These are phyloP conservation scores for Bretschneidera sinensis DNA, from an alignment of 345 rosid species.

Conservation along the genomic window DNA sequence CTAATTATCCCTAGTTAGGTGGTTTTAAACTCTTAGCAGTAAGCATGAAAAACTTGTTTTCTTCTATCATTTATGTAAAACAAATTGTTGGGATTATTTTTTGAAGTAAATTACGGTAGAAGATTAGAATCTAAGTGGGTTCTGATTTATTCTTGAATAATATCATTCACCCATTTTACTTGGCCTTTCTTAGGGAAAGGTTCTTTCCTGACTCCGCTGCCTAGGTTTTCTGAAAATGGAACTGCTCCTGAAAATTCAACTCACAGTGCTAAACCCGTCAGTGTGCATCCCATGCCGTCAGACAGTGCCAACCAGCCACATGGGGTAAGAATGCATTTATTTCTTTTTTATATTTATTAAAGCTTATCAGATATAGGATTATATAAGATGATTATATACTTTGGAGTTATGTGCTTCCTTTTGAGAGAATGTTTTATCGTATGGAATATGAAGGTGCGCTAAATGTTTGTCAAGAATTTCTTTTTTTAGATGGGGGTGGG, in stretches of 20 bases:
- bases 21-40: background rate
- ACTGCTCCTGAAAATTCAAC: conserved; percentile 28
- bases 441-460: background rate
- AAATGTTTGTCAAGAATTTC: background rate
- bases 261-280: conserved; percentile 34
- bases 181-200: conserved; percentile 39
- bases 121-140: background rate
- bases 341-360: no score
- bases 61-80: background rate
- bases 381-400: background rate
- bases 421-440: no score
- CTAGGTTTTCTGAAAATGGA: conserved; percentile 41
- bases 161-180: conserved; percentile 12
- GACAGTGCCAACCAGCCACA: conserved; percentile 22
- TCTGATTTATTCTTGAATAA: conserved; percentile 9
- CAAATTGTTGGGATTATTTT: background rate
- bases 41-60: background rate
- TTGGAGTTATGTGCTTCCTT: background rate
- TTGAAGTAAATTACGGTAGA: background rate
- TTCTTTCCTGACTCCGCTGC: conserved; percentile 54
- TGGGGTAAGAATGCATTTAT: conserved; percentile 29
- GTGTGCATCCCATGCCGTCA: conserved; percentile 48
- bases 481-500: no score
- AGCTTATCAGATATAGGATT: no score
- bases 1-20: background rate